Base-by-base conservation (phyloP, 2,329 filamentous ascomycete species). In the Tricladium varicosporioides region DNA sequence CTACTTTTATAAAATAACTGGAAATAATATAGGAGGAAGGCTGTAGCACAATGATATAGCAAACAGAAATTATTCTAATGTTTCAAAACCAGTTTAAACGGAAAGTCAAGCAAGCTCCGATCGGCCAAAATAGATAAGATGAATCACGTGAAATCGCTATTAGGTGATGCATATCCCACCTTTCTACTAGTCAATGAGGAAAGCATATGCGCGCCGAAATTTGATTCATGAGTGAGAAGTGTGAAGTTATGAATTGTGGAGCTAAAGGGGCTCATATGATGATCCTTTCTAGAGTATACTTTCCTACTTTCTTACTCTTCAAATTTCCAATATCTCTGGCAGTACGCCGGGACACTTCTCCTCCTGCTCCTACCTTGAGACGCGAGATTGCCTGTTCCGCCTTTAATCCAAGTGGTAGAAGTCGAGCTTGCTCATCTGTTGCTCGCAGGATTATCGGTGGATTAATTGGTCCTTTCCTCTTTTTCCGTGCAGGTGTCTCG, bases 261-360 rank as follows among this genome's bases (percentile, higher is more conserved):
- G 5, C 33, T 8, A 7, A 18, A 32, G n/a, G 42, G 7, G 15
- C 19, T 75, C 79, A 91, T 66, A 91, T 76, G 52, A 81, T 73
- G 65, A 96, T 85, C 73, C 85, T 84, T 75, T 96, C 91, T 63
- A 93, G 80, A 48, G 89, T 91, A 75, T 97, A 96, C 63, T 87
- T 84, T 55, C 88, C 89, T 60, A 92, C 87, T 70, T 86, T 87
- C 75, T 89, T 88, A 69, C 88, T 91, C 69, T 88, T 84, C 71
- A 95, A 74, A 72, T 89, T 84, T 15, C 89, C 90, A 57, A 87
- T 85, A 75, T 96, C 88, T 72, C 91, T 80, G 65, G 76, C 78
- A 65, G 80, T 91, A 64, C 90, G 83, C 70, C 82, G 76, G 60
- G 86, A 79, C 43, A 91, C 76, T 75, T 91, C 88, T 15, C 91